phyloP scores from a whole-genome alignment of 1,139 yeast genomes.

The Meyerozyma sp. region DNA sequence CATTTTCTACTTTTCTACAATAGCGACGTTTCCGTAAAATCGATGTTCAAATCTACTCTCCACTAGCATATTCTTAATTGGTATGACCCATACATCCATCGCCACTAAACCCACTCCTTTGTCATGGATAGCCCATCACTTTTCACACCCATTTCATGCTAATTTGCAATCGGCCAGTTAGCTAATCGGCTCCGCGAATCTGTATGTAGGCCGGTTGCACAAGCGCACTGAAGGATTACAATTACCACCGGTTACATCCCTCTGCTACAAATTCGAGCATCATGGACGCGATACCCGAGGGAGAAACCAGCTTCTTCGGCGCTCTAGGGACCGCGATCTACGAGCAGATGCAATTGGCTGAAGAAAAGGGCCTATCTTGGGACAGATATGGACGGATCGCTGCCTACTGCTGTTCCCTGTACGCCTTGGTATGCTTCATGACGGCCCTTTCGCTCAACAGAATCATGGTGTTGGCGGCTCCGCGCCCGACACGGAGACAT shows the following conservation, averaged over 20 bases:
- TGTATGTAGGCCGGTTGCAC: too few species aligned
- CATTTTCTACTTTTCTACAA: too few species aligned
- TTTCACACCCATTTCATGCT: too few species aligned
- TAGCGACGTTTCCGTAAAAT: too few species aligned
- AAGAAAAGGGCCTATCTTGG: constrained; percentile 5
- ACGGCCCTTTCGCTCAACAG: constrained; percentile 11
- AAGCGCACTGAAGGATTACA: not conserved
- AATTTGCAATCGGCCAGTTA: too few species aligned
- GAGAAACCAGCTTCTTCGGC: not conserved
- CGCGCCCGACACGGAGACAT: not conserved
- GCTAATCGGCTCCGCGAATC: too few species aligned
- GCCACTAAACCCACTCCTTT: too few species aligned
- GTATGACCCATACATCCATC: too few species aligned
- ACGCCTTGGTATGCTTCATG: constrained; percentile 10
- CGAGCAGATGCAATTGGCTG: constrained; percentile 7
- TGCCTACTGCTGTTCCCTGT: constrained; percentile 8
- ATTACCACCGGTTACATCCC: not conserved
- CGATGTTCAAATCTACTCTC: too few species aligned
- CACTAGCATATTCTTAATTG: too few species aligned
- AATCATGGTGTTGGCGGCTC: constrained; percentile 8
- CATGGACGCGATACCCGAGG: not conserved
- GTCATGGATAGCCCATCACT: too few species aligned
- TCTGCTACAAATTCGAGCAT: not conserved
- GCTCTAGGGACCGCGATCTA: not conserved
- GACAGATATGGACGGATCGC: constrained; percentile 8